phyloP scores from a whole-genome alignment of 495 filamentous ascomycete genomes.

The Neurospora sp. region DNA sequence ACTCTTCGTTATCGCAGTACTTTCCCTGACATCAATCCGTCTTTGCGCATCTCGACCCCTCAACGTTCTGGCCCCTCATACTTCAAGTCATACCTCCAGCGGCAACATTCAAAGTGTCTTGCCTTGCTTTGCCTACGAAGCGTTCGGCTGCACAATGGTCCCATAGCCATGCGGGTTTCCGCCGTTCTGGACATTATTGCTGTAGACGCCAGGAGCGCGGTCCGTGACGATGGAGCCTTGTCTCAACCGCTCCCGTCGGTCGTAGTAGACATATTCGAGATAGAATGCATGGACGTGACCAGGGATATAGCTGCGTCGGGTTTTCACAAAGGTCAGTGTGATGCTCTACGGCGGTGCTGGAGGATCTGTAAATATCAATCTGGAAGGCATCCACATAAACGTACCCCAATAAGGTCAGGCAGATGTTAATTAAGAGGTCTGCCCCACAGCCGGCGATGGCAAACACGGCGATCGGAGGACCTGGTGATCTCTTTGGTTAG shows the following conservation, averaged over 20 bases:
- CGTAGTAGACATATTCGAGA: slow-evolving; percentile 77
- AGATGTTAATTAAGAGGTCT: slow-evolving; percentile 84
- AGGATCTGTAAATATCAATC: not conserved
- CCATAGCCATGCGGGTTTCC: slow-evolving; percentile 44
- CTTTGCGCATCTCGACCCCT: not conserved
- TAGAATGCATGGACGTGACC: slow-evolving; percentile 90
- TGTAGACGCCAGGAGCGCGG: slow-evolving; percentile 68
- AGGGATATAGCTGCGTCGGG: slow-evolving; percentile 51
- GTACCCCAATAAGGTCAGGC: slow-evolving; percentile 55
- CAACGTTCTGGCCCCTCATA: not conserved
- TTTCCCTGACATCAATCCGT: not conserved
- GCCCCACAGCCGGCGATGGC: slow-evolving; percentile 48
- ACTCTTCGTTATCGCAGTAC: not conserved
- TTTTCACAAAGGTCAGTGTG: not conserved
- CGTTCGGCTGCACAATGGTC: slow-evolving; percentile 33
- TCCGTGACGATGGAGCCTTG: slow-evolving; percentile 36
- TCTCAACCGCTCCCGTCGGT: slow-evolving; percentile 50
- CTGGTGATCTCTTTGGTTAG: slow-evolving; percentile 13
- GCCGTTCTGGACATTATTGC: slow-evolving; percentile 64
- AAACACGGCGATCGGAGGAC: slow-evolving; percentile 34
- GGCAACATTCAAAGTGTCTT: not conserved
- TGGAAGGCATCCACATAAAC: slow-evolving; percentile 1
- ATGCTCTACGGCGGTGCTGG: not conserved
- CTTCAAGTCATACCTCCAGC: not conserved
- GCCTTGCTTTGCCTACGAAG: not conserved